Conservation (phyloP, 192 early-diverging fungal species). For the Entomortierella lignicola region DNA sequence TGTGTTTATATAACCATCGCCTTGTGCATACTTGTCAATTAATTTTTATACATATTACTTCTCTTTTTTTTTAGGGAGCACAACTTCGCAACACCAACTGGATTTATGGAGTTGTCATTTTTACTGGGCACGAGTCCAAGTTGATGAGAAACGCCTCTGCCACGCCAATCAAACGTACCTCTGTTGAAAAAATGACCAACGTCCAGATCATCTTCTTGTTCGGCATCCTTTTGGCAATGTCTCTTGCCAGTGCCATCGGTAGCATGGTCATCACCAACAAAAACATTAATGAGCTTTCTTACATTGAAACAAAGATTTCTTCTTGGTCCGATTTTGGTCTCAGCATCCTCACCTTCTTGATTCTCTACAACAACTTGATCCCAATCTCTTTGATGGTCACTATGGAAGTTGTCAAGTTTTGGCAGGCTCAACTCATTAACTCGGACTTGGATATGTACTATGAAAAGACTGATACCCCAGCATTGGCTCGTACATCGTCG, state of each 20-base stretch:
- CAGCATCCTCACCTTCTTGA: constrained; percentile 96
- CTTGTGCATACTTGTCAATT: no score
- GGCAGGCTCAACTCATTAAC: constrained; percentile 89
- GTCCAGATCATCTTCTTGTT: constrained; percentile 95
- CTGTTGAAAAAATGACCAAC: constrained; percentile 92
- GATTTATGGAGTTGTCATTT: constrained; percentile 94
- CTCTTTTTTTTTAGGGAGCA: constrained; percentile 67
- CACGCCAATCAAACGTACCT: constrained; percentile 94
- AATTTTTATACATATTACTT: constrained; percentile 14
- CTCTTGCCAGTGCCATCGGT: constrained; percentile 89
- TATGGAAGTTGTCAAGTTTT: constrained; percentile 98
- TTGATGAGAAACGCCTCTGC: constrained; percentile 94
- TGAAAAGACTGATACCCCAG: constrained; percentile 91
- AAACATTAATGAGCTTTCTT: constrained; percentile 31
- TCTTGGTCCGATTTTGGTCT: constrained; percentile 74
- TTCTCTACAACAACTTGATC: constrained; percentile 99
- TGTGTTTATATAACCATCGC: no score
- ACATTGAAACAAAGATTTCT: constrained; percentile 6
- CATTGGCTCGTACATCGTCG: constrained; percentile 90
- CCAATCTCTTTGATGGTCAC: constrained; percentile 98
- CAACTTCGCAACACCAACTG: constrained; percentile 94
- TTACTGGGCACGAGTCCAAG: constrained; percentile 98
- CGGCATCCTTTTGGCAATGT: constrained; percentile 83
- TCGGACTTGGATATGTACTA: constrained; percentile 97
- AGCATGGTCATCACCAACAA: constrained; percentile 70